Evolutionary conservation across 495 filamentous ascomycete genomes (phyloP), one percentile per base, ranked within the genome.

Genomic region (Penicillium coprophilum): DNA sequence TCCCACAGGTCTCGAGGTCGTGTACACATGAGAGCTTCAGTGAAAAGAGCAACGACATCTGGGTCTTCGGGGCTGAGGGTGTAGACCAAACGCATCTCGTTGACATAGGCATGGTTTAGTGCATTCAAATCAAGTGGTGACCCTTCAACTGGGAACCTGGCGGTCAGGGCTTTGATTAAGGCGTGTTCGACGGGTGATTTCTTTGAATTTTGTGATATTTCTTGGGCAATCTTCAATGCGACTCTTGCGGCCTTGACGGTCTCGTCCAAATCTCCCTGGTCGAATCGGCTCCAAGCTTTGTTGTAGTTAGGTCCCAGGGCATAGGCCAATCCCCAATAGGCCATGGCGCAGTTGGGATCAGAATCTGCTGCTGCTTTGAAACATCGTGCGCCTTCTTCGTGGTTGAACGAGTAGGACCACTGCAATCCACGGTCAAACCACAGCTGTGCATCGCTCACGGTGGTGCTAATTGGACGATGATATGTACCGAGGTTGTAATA

Each of bases 391-490:
- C 48, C 59, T 50, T 53, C 59, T 7, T 49, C 54, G 28, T 61
- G 59, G 15, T 61, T 61, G 54, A 61, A 61, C n/a, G 43, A 48
- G 27, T 57, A 53, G 15, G 54, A 41, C 59, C 59, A 61, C 13
- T 49, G 28, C 10, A 57, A 46, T 17, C 59, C 59, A 17, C 59
- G 59, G 34, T 57, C 28, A 12, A 61, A 61, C 59, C 59, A 61
- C 23, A 21, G 3, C 12, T 61, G 59, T 8, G 52, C 38, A 10
- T 20, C 66, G 1, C 56, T 28, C 60, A 55, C 76, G n/a, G 28
- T 59, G 2, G 79, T 77, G 31, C 48, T 77, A 5, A 85, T 63
- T 6, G 40, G 10, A 4, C 31, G 28, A 38, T 2, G 11, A 23
- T 38, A 34, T 10, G 31, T 21, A 2, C 47, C 47, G 15, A 50